phyloP scores from a whole-genome alignment of 371 early-diverging fungal species.

The Smittium culicis region DNA sequence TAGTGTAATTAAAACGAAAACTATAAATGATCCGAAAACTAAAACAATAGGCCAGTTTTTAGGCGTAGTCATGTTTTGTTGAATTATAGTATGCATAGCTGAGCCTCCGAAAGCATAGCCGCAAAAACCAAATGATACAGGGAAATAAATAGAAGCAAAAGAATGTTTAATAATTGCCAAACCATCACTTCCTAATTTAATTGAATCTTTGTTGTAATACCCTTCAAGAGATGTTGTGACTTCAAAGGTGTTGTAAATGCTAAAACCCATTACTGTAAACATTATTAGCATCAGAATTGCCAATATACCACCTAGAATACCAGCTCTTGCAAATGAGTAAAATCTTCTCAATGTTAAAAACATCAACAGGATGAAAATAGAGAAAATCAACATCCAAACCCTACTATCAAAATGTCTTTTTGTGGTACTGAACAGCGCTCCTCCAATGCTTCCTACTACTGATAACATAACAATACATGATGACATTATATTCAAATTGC shows the following conservation, averaged over 20 bases:
- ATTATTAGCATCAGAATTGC: slow-evolving; percentile 2
- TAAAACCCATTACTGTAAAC: slow-evolving; percentile 1
- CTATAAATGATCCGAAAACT: slow-evolving; percentile 1
- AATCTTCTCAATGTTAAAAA: slow-evolving; percentile 6
- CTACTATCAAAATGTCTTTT: not conserved
- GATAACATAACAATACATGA: slow-evolving; percentile 4
- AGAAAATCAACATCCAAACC: slow-evolving; percentile 8
- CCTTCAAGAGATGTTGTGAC: slow-evolving; percentile 1
- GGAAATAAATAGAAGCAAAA: slow-evolving; percentile 9
- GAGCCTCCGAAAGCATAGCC: slow-evolving; percentile 10
- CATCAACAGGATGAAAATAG: not conserved
- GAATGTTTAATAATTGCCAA: not conserved
- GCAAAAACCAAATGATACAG: not conserved
- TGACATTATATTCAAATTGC: slow-evolving; percentile 8
- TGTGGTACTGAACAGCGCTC: not conserved
- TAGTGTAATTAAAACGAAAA: not conserved
- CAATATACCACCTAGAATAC: slow-evolving; percentile 5
- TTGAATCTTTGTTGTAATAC: not conserved
- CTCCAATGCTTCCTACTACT: slow-evolving; percentile 3
- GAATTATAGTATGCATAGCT: slow-evolving; percentile 8
- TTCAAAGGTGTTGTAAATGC: not conserved
- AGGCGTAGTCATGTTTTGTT: slow-evolving; percentile 11
- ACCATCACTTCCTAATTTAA: not conserved
- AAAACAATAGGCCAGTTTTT: slow-evolving; percentile 12
- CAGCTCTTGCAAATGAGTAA: not conserved